Base-by-base conservation (phyloP, 768 basidiomycete genomes). In the Lactarius hengduanensis region DNA sequence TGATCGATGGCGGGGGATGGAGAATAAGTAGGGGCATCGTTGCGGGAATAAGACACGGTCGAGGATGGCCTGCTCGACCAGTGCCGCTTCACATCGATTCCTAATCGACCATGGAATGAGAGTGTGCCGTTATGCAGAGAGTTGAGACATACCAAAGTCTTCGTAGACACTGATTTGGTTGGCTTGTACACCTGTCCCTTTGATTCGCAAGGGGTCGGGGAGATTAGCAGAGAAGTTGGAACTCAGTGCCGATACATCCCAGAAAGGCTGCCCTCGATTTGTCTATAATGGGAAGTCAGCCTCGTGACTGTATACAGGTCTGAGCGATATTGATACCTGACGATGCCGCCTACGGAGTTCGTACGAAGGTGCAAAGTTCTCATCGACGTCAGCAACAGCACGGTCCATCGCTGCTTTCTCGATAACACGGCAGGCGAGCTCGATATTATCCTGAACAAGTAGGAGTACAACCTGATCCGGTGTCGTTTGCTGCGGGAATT, bases 401-500 rank as follows among this genome's bases (percentile, higher is more conserved):
- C 94, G 87, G 72, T 98, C 96, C 91, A 97, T 97, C 0, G 97
- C 97, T 6, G 96, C 96, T 72, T 94, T 96, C 78, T 98, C 95
- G 69, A 99, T 96, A 10, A 94, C 92, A 62, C 86, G 84, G 74
- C 96, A 98, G 18, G 96, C 96, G 56, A 92, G 82, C 54, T 98
- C 96, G 59, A 97, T 81, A 72, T 99, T 98, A 71, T 98, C 96
- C 66, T 88, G 85, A 16, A 96, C 94, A 45, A 98, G 83, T 38
- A 96, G 80, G 9, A 83, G 76, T 58, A 92, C 79, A 38, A 92
- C 88, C 66, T 88, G 88, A 65, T 98, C 96, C 3, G 93, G 83
- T 61, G 96, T 84, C 74, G 89, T 82, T 77, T 91, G 84, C 79
- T 84, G 67, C 26, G 62, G 32, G 61, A 57, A 22, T 36, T 30